These are phyloP conservation scores for Climacium dendroides DNA, from an alignment of 225 moss, liverwort and hornwort genomes.

Conservation along the genomic window DNA sequence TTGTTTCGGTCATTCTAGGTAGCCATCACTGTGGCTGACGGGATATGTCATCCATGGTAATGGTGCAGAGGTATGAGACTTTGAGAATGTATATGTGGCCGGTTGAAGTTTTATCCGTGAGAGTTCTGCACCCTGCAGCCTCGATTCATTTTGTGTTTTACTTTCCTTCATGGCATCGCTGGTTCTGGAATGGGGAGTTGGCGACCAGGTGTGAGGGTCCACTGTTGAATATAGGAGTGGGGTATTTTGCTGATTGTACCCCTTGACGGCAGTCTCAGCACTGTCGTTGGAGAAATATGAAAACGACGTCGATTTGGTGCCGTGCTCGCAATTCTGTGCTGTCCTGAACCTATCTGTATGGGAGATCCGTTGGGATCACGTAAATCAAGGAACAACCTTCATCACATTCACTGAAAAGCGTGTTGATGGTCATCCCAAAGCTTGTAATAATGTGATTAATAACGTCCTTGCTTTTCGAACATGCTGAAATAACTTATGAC, in stretches of 20 bases:
- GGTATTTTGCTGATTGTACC: neutral
- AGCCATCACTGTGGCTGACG: neutral
- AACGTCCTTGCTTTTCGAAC: neutral
- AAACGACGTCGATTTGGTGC: neutral
- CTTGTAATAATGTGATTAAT: too few relatives aligned
- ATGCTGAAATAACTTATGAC: accelerated
- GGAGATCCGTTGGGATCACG: too few relatives aligned
- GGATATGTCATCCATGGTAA: neutral
- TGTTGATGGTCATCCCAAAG: too few relatives aligned
- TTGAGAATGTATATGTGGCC: neutral
- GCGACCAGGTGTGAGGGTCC: neutral
- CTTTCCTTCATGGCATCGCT: neutral
- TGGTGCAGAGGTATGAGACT: neutral
- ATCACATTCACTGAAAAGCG: too few relatives aligned
- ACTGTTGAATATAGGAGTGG: neutral
- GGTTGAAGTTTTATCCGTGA: neutral
- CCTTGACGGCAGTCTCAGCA: neutral
- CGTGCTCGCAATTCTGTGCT: neutral
- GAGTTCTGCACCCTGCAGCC: neutral
- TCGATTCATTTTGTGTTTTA: neutral
- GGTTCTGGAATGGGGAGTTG: neutral
- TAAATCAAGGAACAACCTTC: too few relatives aligned
- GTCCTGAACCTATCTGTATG: neutral
- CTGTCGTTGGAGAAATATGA: neutral
- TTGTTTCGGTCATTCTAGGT: neutral